Conservation (phyloP, 208 protist genomes). For the Acanthamoeba lenticulata region DNA sequence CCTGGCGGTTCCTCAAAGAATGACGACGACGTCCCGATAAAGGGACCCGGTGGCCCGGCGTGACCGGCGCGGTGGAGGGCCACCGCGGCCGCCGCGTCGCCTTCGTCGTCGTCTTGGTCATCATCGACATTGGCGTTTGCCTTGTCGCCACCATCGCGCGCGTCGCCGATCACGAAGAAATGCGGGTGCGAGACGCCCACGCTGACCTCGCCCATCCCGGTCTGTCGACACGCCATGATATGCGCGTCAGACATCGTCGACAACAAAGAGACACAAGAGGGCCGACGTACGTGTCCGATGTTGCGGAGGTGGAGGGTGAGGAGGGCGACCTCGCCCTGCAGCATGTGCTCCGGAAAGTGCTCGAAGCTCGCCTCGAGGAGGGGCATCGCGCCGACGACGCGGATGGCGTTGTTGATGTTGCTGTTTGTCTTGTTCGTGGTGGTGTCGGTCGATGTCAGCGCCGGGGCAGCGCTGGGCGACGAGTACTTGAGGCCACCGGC, state of each 20-base stretch:
- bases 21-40: neutral
- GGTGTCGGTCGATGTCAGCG: no score
- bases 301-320: neutral
- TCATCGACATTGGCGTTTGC: neutral
- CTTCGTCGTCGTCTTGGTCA: neutral
- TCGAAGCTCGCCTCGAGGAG: slow-evolving; percentile 32
- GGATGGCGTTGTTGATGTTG: slow-evolving; percentile 1
- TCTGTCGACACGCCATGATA: neutral
- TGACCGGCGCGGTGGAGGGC: neutral
- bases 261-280: neutral
- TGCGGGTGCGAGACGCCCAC: neutral
- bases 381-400: neutral
- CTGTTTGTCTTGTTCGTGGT: no score
- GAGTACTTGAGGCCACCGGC: neutral
- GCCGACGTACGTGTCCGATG: neutral
- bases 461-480: neutral
- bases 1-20: neutral
- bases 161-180: slow-evolving; percentile 19
- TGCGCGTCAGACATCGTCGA: neutral
- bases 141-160: neutral
- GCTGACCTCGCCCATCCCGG: neutral
- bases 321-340: slow-evolving; percentile 22
- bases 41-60: neutral
- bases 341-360: slow-evolving; percentile 20
- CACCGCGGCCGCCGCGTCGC: neutral